These are phyloP conservation scores for Teratosphaeria zuluensis DNA, from an alignment of 2,329 filamentous ascomycete species.

Conservation along the genomic window DNA sequence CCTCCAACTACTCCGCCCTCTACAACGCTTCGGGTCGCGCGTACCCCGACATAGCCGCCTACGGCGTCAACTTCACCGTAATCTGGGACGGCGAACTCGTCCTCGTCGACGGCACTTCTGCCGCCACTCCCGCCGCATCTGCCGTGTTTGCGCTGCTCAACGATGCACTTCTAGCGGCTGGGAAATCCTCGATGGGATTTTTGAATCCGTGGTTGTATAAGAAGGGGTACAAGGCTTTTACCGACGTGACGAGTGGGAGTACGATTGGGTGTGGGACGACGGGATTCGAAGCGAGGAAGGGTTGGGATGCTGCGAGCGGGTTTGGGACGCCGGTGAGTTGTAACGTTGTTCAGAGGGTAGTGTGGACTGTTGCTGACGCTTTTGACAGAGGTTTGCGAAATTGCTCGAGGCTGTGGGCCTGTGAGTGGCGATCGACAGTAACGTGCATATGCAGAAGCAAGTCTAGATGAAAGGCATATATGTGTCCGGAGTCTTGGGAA, in stretches of 20 bases:
- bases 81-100: constrained; percentile 15
- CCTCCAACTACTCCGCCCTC: constrained; percentile 29
- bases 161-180: constrained; percentile 46
- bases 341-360: background rate
- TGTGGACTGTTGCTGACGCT: background rate
- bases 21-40: constrained; percentile 36
- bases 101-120: background rate
- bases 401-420: background rate
- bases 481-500: no score
- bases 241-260: constrained; percentile 35
- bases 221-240: constrained; percentile 38
- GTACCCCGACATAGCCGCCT: constrained; percentile 39
- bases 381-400: background rate
- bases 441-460: background rate
- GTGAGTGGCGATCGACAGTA: background rate
- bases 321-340: constrained; percentile 14
- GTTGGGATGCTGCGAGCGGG: constrained; percentile 26
- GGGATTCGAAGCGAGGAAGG: constrained; percentile 22
- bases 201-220: constrained; percentile 52
- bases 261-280: constrained; percentile 17
- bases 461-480: background rate
- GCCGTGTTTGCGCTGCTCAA: constrained; percentile 47
- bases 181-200: constrained; percentile 46
- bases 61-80: constrained; percentile 42
- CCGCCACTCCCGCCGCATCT: background rate